Evolutionary conservation across 805 yeast species (phyloP).

Genomic region (Sugiyamaella chiloensis): DNA sequence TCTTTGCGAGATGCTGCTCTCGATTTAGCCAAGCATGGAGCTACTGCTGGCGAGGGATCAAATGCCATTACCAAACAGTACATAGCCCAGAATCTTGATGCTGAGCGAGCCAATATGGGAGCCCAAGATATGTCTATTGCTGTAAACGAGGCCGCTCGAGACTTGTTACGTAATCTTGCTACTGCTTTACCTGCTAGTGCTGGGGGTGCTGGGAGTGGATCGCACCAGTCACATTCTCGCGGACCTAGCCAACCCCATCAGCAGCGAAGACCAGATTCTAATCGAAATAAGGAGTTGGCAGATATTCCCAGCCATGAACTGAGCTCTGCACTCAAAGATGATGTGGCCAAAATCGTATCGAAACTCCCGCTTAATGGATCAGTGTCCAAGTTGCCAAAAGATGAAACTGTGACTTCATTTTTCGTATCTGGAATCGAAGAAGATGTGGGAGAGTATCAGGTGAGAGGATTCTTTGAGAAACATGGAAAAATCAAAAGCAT

Average conservation of each 20-base stretch:
- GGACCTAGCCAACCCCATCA: no score
- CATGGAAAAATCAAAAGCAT: constrained; percentile 49
- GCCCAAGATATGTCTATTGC: constrained; percentile 34
- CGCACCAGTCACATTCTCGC: no score
- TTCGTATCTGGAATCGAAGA: constrained; percentile 74
- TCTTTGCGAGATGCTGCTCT: constrained; percentile 77
- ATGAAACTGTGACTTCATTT: constrained; percentile 48
- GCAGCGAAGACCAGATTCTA: constrained; percentile 7
- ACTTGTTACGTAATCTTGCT: constrained; percentile 51
- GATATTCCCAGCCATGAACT: constrained; percentile 2
- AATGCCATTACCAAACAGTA: constrained; percentile 54
- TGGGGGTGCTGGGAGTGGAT: constrained; percentile 25
- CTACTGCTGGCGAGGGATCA: constrained; percentile 42
- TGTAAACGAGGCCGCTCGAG: constrained; percentile 50
- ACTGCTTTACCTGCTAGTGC: constrained; percentile 29
- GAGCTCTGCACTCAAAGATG: constrained; percentile 32
- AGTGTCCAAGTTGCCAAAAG: constrained; percentile 42
- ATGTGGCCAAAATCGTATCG: constrained; percentile 50
- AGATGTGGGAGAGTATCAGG: constrained; percentile 59
- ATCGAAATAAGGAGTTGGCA: constrained; percentile 13
- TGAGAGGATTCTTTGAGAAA: constrained; percentile 49
- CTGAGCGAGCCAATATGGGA: constrained; percentile 20
- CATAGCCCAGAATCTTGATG: constrained; percentile 48
- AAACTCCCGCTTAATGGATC: constrained; percentile 69
- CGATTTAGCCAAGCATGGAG: constrained; percentile 58